Base-by-base conservation (phyloP, 805 yeast species). In the Yarrowia sp. region DNA sequence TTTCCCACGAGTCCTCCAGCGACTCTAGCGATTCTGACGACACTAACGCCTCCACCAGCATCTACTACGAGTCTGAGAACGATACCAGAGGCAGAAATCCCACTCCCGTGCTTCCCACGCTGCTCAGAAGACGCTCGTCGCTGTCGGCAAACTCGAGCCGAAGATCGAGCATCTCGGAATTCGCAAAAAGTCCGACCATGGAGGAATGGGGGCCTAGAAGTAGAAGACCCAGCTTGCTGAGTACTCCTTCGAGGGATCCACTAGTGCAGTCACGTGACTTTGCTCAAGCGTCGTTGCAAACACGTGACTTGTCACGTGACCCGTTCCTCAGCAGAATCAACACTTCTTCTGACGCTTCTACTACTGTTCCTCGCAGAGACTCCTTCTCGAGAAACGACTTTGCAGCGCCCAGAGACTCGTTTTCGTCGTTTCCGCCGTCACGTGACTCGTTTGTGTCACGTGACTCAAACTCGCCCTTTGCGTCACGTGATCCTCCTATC, bases 21-120 rank as follows among this genome's bases (percentile, higher is more conserved):
- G 60, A 61, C 36, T n/a, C 19, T 10, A 33, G 36, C 9, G 53
- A 55, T 33, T 9, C 25, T 19, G 61, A 55, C 56, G 61, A 41
- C 12, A 55, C 53, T 0, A 55, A 46, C 36, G 62, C 62, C 13
- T 61, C 60, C 21, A 41, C 59, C 10, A 29, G 49, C 24, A 51
- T 47, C 19, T 47, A 47, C 39, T 47, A 47, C 33, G 51, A 29
- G 31, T 16, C 22, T 3, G 44, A 25, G 13, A 47, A 47, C 56
- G 56, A 47, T n/a, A 47, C 56, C 8, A 18, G 56, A 3, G 56
- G 56, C 8, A 21, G 56, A n/a, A 47, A 47, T 8, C 56, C 56
- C 21, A 33, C 27, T 2, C 39, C 39, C 1, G 39, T 47, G 12
- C 39, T 47, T 3, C 56, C 56, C 4, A 47, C 41, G 18, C 19